Conservation (phyloP, 129 eudicot species). For the Saposhnikovia divaricata region DNA sequence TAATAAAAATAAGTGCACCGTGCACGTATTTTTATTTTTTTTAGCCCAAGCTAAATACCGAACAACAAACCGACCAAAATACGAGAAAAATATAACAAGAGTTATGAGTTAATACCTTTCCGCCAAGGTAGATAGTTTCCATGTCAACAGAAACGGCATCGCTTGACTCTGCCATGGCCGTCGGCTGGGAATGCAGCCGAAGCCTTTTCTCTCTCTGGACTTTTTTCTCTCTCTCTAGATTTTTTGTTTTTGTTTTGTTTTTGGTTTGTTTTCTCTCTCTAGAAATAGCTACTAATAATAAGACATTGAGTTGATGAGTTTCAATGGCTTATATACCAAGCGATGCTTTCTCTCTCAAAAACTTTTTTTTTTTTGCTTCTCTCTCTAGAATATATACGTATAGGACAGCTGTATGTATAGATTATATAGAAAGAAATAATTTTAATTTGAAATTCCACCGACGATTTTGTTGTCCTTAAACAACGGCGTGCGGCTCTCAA, state of each 20-base stretch:
- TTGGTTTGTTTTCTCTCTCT: not conserved
- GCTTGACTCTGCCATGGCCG: conserved; percentile 71
- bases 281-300: not conserved
- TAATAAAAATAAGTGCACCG: too few relatives aligned
- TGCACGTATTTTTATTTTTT: not conserved
- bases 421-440: not conserved
- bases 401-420: conserved; percentile 1
- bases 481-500: conserved; percentile 6
- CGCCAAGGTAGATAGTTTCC: conserved; percentile 89
- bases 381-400: not conserved
- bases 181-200: conserved; percentile 34
- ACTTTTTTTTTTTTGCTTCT: conserved; percentile 4
- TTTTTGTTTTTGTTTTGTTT: not conserved
- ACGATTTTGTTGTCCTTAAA: conserved; percentile 8
- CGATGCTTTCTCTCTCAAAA: conserved; percentile 28
- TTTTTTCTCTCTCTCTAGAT: not conserved
- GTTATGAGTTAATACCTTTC: conserved; percentile 43
- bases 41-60: not conserved
- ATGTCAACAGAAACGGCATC: conserved; percentile 84
- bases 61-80: not conserved
- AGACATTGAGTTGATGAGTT: conserved; percentile 2
- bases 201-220: conserved; percentile 15
- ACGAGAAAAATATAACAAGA: not conserved
- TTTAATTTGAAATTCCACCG: conserved; percentile 3
- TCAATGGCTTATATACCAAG: conserved; percentile 71